Evolutionary conservation across 768 basidiomycete species (phyloP).

Genomic region (Termitomyces sp.): DNA sequence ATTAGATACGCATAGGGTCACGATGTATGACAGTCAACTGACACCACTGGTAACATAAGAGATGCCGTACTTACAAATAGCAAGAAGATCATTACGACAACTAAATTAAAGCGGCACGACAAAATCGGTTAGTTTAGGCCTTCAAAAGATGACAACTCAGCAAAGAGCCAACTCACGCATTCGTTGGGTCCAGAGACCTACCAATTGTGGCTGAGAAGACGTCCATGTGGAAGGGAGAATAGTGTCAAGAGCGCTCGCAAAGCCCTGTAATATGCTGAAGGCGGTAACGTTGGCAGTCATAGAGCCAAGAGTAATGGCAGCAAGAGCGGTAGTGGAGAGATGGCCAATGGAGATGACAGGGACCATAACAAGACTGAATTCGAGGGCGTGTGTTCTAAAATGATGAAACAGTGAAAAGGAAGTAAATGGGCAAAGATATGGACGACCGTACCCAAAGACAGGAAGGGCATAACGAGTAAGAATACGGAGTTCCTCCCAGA

Average conservation of each 20-base stretch:
- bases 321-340: slow-evolving; percentile 84
- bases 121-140: background rate
- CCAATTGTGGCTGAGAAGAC: slow-evolving; percentile 74
- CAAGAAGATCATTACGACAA: slow-evolving; percentile 54
- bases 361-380: slow-evolving; percentile 82
- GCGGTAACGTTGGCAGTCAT: slow-evolving; percentile 76
- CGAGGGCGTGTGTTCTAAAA: slow-evolving; percentile 69
- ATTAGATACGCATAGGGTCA: background rate
- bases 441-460: slow-evolving; percentile 56
- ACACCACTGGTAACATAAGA: background rate
- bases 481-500: slow-evolving; percentile 58
- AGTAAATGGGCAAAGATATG: background rate
- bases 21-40: slow-evolving; percentile 27
- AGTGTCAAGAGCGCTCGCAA: slow-evolving; percentile 85
- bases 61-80: slow-evolving; percentile 52
- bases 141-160: background rate
- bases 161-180: slow-evolving; percentile 56
- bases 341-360: slow-evolving; percentile 90
- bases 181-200: slow-evolving; percentile 89
- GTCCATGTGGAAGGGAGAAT: slow-evolving; percentile 96
- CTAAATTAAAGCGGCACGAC: slow-evolving; percentile 29
- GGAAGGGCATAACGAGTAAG: slow-evolving; percentile 66
- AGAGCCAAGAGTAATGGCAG: slow-evolving; percentile 72
- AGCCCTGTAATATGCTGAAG: slow-evolving; percentile 79
- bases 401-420: background rate